These are phyloP conservation scores for Talaromyces liani DNA, from an alignment of 495 filamentous ascomycete genomes.

Conservation along the genomic window DNA sequence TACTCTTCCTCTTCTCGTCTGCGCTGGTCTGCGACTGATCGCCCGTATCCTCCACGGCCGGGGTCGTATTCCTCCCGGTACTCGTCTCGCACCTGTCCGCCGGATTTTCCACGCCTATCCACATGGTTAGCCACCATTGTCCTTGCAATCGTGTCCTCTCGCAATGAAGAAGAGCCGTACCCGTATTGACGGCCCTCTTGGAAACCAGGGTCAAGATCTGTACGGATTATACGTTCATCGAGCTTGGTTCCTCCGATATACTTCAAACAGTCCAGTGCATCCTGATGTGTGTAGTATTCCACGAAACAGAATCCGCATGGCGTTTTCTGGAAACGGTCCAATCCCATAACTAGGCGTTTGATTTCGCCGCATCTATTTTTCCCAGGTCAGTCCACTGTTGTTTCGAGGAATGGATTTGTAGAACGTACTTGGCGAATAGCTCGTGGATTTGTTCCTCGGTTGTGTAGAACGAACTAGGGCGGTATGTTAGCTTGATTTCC, in stretches of 20 bases:
- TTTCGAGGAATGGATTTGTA: background rate
- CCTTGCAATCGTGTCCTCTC: background rate
- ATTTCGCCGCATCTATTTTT: conserved; percentile 76
- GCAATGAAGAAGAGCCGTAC: conserved; percentile 25
- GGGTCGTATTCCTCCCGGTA: conserved; percentile 96
- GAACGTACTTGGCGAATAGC: conserved; percentile 73
- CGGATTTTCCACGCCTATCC: conserved; percentile 73
- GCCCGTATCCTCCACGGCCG: conserved; percentile 77
- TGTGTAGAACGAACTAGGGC: conserved; percentile 89
- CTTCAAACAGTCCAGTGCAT: conserved; percentile 95
- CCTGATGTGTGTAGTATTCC: conserved; percentile 96
- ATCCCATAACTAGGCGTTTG: conserved; percentile 96
- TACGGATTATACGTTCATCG: conserved; percentile 91
- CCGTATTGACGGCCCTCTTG: conserved; percentile 94
- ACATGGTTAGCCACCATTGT: conserved; percentile 17
- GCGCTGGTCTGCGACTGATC: conserved; percentile 58
- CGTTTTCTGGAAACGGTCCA: conserved; percentile 94
- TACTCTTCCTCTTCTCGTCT: conserved; percentile 53
- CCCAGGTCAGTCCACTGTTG: background rate
- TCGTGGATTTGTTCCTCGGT: conserved; percentile 99
- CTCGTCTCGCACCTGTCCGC: conserved; percentile 94
- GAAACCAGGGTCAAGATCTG: conserved; percentile 95
- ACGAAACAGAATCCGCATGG: conserved; percentile 99
- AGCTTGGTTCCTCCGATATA: conserved; percentile 98
- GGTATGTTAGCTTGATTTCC: background rate